A percentile compares a stretch with the other conserved stretches of the same genome.
These are phyloP conservation scores for Neurospora sp. DNA, from an alignment of 2,329 filamentous ascomycete genomes.

Conservation along the genomic window DNA sequence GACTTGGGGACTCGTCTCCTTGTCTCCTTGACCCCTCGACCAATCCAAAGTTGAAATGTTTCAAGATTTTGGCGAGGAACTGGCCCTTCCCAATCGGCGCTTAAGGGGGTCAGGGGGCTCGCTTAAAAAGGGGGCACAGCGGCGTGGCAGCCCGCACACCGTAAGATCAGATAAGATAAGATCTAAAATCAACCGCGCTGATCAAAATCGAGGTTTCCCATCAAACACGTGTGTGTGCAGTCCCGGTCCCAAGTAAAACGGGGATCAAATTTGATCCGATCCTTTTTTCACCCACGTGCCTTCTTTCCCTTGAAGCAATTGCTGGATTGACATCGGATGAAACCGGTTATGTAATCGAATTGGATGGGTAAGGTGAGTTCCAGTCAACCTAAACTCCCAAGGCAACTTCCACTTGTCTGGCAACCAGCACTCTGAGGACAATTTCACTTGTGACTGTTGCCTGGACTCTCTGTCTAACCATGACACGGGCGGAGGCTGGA, in stretches of 20 bases:
- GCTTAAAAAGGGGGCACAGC: background rate
- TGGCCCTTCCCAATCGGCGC: background rate
- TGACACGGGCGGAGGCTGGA: background rate
- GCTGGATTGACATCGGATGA: background rate
- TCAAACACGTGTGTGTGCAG: background rate
- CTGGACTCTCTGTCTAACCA: background rate
- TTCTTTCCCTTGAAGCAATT: background rate
- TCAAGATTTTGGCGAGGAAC: background rate
- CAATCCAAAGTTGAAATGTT: background rate
- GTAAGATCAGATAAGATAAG: background rate
- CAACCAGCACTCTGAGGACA: background rate
- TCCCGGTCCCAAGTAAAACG: too few species aligned
- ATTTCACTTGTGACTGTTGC: background rate
- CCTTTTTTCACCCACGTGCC: background rate
- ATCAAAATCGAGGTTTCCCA: background rate
- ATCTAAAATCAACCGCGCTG: background rate
- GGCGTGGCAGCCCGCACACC: background rate
- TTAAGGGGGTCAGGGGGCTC: background rate
- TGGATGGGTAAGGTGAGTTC: background rate
- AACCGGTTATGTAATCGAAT: background rate
- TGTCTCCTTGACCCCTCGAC: background rate
- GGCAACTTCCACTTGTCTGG: background rate
- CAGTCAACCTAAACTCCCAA: background rate
- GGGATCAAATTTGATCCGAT: background rate
- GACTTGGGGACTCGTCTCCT: background rate